Evolutionary conservation across 2,329 filamentous ascomycete species (phyloP), one percentile per base, ranked within the genome.

Genomic region (Epichloe bromicola): DNA sequence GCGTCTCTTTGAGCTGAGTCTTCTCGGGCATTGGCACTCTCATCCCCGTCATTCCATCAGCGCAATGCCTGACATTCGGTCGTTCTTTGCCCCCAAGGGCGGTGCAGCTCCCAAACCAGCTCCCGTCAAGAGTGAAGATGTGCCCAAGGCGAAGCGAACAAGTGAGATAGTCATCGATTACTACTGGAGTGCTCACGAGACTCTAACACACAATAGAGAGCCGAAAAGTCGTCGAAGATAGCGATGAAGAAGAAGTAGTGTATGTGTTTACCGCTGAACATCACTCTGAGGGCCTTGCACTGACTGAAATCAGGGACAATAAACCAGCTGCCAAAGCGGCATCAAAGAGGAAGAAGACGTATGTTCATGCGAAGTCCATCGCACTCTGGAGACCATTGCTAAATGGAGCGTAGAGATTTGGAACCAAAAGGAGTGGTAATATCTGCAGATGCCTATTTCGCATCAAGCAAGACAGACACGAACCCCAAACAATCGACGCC

Each of bases 21-120:
- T 55, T 17, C 14, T 17, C 48, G 46, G 43, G 43, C 33, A 49
- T 48, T 51, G 49, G 36, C 11, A 39, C 14, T 38, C 42, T 30
- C 53, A 30, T 33, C 49, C 52, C 42, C 34, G 23, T 30, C 26
- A 43, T 34, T 5, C 34, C 7, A 20, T 17, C 14, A 3, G 23
- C 51, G 55, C 54, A 55, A 95, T 95, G 89, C 81, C 89, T 56
- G 91, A 97, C 68, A 97, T 96, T 62, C 79, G 90, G 63, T 88
- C 76, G 60, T 97, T 96, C 70, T 96, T 97, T 72, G 82, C 85
- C 51, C 81, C 85, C 54, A 89, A 89, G 66, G 75, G 78, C 56
- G 73, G 76, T 59, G 70, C 75, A 43, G 70, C 76, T 15, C 68
- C 74, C 46, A 74, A 77, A 58, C 69, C 72, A 37, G 59, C 67